Base-by-base conservation (phyloP, 1,139 yeast genomes). In the Pichia sp. region DNA sequence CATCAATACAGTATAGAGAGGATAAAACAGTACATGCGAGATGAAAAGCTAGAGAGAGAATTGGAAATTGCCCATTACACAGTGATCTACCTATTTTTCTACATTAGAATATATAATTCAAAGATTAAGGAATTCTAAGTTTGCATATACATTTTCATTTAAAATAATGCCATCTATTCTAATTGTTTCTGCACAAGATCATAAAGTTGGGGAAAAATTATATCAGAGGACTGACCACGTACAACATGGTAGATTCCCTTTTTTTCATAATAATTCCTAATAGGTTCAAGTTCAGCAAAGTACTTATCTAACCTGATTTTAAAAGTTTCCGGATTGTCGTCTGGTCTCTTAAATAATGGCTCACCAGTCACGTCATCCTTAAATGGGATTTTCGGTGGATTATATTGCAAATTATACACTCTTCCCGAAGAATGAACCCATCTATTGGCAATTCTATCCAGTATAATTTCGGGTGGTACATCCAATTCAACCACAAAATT, bases 371-470 rank as follows among this genome's bases (percentile, higher is more conserved):
- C 59, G 60, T 90, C 97, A 60, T 90, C 97, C 50, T 67, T 73
- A 42, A 87, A 94, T 0, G 89, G 79, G 1, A 73, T 74, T 55
- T 82, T 82, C 3, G 97, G 97, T 4, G 97, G 97, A 56, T 86
- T 87, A 64, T 87, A 90, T 49, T 87, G 82, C 51, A 86, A 62
- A 59, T 85, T 90, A 62, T 90, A 90, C 2, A 89, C 83, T 51
- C 97, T 69, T 0, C 97, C 97, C 48, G 95, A 84, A 0, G 86
- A 79, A 64, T 90, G 97, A 31, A 87, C 84, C 82, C 85, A 89
- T 51, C 97, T 67, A 51, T 87, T 85, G 56, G 84, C 87, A 32
- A 90, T 87, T 56, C 97, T 71, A 37, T 82, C 81, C 30, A 89
- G 65, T 33, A 90, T 89, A 9, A 85, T 85, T 23, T 72, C 71